phyloP scores from a whole-genome alignment of 2,329 filamentous ascomycete species.

The Metarhizium guizhouense region DNA sequence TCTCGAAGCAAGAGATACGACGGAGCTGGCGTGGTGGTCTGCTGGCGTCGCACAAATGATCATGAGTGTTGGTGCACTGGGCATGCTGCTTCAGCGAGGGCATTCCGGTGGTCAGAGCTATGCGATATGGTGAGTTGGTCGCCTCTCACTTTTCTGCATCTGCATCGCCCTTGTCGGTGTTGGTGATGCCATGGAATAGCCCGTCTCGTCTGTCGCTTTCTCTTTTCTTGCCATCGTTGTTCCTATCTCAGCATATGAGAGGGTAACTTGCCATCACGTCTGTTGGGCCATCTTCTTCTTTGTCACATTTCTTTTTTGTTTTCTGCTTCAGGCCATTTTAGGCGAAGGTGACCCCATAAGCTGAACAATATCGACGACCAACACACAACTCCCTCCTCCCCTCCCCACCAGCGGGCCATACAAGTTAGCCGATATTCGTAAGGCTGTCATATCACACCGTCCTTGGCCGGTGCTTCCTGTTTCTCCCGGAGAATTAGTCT shows the following conservation, averaged over 20 bases:
- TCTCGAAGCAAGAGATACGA: constrained; percentile 33
- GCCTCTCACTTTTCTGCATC: neutral
- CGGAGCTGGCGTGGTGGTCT: constrained; percentile 41
- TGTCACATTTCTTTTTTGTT: neutral
- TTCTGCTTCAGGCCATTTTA: neutral
- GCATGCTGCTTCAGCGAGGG: constrained; percentile 34
- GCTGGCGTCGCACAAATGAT: constrained; percentile 34
- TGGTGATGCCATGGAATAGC: too few relatives aligned
- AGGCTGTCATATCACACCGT: neutral
- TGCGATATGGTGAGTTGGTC: constrained; percentile 35
- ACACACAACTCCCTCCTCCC: neutral
- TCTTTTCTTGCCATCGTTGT: too few relatives aligned
- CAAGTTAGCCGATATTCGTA: neutral
- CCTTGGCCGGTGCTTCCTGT: neutral
- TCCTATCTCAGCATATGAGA: neutral
- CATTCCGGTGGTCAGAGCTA: constrained; percentile 40
- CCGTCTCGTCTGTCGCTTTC: too few relatives aligned
- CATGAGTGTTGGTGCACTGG: constrained; percentile 29
- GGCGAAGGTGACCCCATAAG: neutral
- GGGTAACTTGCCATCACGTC: too few relatives aligned
- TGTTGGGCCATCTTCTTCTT: too few relatives aligned
- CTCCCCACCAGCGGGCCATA: too few relatives aligned
- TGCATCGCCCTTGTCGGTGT: neutral
- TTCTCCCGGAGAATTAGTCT: neutral
- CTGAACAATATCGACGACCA: neutral